These are phyloP conservation scores for Vigna nakashimae DNA, from an alignment of 306 rosid genomes.

Conservation along the genomic window DNA sequence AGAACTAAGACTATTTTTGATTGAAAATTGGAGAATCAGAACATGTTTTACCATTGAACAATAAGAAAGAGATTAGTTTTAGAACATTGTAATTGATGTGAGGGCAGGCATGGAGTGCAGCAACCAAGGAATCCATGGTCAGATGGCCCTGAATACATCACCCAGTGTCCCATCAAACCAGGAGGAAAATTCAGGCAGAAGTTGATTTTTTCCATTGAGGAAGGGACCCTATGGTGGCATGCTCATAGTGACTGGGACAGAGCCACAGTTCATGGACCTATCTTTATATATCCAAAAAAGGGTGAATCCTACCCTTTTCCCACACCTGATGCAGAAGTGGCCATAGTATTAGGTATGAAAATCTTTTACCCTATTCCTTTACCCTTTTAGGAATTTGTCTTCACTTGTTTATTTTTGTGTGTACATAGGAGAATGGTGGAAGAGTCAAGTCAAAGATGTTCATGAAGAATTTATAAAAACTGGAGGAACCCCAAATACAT, in stretches of 20 bases:
- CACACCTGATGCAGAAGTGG: constrained; percentile 52
- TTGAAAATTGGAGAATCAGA: not conserved
- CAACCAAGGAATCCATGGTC: constrained; percentile 62
- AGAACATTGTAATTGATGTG: constrained; percentile 7
- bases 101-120: constrained; percentile 61
- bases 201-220: constrained; percentile 52
- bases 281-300: constrained; percentile 50
- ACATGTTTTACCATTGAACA: not conserved
- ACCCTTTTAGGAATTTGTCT: not conserved
- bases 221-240: constrained; percentile 80
- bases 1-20: not conserved
- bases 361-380: not conserved
- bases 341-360: constrained; percentile 60
- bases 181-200: constrained; percentile 52
- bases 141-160: constrained; percentile 63
- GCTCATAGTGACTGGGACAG: constrained; percentile 72
- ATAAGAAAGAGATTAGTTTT: not conserved
- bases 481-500: constrained; percentile 52
- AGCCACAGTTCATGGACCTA: constrained; percentile 68
- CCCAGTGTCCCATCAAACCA: constrained; percentile 63
- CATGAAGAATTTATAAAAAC: constrained; percentile 25
- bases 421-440: constrained; percentile 74
- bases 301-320: constrained; percentile 54
- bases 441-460: constrained; percentile 53
- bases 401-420: constrained; percentile 3